Base-by-base conservation (phyloP, 108 stramenopile species). In the Cyclotella atomus region DNA sequence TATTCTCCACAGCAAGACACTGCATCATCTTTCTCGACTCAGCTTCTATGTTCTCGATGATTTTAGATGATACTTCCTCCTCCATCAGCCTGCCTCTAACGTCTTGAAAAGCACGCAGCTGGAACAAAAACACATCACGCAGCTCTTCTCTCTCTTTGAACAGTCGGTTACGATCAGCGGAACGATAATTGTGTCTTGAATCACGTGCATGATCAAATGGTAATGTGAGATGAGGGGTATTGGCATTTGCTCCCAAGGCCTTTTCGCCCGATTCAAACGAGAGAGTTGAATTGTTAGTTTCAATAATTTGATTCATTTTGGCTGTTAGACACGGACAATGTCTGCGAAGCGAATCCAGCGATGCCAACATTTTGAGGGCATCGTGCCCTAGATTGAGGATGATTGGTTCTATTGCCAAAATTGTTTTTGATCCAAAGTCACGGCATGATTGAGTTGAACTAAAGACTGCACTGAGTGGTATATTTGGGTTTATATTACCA, bases 131-230 rank as follows among this genome's bases (percentile, higher is more conserved):
- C 6, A 82, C 70, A 68, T 95, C 93, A 27, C 94, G 75, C 35
- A 71, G 79, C 30, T 86, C 82, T 70, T 95, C 94, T 33, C 94
- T 73, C 59, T 95, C 92, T 57, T 86, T 89, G 71, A 84, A 95
- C 17, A 91, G 25, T 14, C 66, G 62, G 16, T 69, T 71, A 50
- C 86, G 77, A 66, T 83, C 82, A 10, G 57, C 57, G 9, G 87
- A 77, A 27, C 73, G 76, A 65, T 80, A 95, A 52, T 90, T 88
- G 67, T 95, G 89, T 32, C 89, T 75, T 8, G 88, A 90, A 84
- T 95, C 94, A 17, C 88, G 74, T 19, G 81, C 75, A 29, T 80
- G 59, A 65, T 92, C 83, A 79, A 95, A 95, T 1, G 91, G 90
- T 30, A 91, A 43, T 20, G 84, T 88, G 19, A 94, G 79, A 30